These are phyloP conservation scores for Yamadazyma kitorensis DNA, from an alignment of 805 yeast genomes.

Conservation along the genomic window DNA sequence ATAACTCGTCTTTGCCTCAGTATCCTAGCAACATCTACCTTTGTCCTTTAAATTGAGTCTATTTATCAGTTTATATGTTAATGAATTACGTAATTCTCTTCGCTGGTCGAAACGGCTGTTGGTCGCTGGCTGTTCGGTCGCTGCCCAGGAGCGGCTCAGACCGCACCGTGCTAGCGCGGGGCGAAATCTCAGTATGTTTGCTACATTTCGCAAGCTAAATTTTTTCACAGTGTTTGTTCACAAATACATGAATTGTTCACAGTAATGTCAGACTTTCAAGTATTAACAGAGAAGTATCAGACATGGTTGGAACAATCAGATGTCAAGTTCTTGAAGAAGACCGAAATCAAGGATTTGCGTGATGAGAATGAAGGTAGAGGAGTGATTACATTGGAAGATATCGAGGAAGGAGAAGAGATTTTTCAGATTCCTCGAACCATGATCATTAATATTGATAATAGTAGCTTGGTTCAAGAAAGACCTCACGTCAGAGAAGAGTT, in stretches of 20 bases:
- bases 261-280: constrained; percentile 7
- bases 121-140: no score
- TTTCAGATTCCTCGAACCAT: constrained; percentile 65
- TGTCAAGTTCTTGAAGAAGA: constrained; percentile 51
- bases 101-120: not conserved
- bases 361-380: constrained; percentile 71
- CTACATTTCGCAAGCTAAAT: no score
- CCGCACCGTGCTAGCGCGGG: no score
- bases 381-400: constrained; percentile 60
- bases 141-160: no score
- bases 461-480: constrained; percentile 37
- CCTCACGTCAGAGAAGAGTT: constrained; percentile 34
- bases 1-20: constrained; percentile 10
- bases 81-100: constrained; percentile 1
- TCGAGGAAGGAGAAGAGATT: constrained; percentile 58
- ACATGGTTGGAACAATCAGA: constrained; percentile 32
- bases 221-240: no score
- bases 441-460: constrained; percentile 58
- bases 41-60: not conserved
- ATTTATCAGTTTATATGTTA: not conserved
- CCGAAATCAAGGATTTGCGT: constrained; percentile 62
- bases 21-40: constrained; percentile 19
- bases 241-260: not conserved
- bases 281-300: constrained; percentile 19
- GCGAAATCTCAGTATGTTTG: no score